A percentile compares a stretch with the other conserved stretches of the same genome.
These are phyloP conservation scores for Vigna nakashimae DNA, from an alignment of 306 rosid genomes.

Conservation along the genomic window DNA sequence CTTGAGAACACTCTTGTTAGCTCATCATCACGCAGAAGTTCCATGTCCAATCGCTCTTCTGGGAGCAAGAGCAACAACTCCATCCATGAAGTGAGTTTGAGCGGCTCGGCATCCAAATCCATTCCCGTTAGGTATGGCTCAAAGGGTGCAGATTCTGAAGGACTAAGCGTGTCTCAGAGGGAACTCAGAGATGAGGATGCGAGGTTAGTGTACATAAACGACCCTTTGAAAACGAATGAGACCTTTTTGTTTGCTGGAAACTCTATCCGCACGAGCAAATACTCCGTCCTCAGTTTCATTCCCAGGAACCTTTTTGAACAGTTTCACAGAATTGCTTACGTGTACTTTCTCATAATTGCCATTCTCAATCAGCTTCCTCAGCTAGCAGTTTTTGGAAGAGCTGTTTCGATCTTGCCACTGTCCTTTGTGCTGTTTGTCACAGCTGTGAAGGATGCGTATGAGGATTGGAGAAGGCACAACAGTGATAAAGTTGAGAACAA, in stretches of 20 bases:
- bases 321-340: slow-evolving; percentile 92
- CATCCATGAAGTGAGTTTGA: slow-evolving; percentile 55
- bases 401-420: slow-evolving; percentile 79
- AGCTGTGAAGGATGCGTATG: slow-evolving; percentile 85
- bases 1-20: slow-evolving; percentile 36
- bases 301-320: slow-evolving; percentile 94
- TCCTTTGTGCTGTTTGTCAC: slow-evolving; percentile 84
- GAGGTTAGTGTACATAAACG: slow-evolving; percentile 64
- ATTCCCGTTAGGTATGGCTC: slow-evolving; percentile 69
- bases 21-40: slow-evolving; percentile 60
- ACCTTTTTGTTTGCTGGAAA: slow-evolving; percentile 62
- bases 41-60: slow-evolving; percentile 65
- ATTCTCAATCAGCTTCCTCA: slow-evolving; percentile 95
- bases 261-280: slow-evolving; percentile 68
- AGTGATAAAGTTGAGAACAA: slow-evolving; percentile 88
- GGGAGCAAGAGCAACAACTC: slow-evolving; percentile 55
- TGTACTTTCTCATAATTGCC: slow-evolving; percentile 86
- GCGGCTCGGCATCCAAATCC: slow-evolving; percentile 45
- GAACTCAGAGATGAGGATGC: slow-evolving; percentile 85
- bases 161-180: slow-evolving; percentile 71
- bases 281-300: slow-evolving; percentile 72
- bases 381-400: slow-evolving; percentile 91
- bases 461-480: slow-evolving; percentile 88
- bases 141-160: slow-evolving; percentile 74
- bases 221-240: slow-evolving; percentile 73